phyloP scores from a whole-genome alignment of 2,329 filamentous ascomycete species.

The Beauveria pseudobassiana region DNA sequence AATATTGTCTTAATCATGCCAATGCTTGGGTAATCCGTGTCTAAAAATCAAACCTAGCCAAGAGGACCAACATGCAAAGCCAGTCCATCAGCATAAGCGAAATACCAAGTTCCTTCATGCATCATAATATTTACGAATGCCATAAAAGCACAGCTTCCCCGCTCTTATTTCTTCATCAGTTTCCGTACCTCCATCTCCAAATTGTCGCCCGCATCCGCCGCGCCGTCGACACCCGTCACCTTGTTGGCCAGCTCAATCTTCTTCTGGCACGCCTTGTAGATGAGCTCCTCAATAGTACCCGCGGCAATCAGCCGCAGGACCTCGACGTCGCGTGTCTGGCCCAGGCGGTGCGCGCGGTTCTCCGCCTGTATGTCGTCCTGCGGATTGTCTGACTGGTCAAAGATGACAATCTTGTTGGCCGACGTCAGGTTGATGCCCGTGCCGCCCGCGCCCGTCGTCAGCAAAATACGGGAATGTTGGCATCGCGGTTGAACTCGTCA shows the following conservation, averaged over 20 bases:
- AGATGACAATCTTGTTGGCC: constrained; percentile 96
- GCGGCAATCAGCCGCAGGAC: constrained; percentile 76
- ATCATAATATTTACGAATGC: not conserved
- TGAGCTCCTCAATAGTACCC: constrained; percentile 85
- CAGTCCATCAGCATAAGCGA: not conserved
- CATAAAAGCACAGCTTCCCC: not conserved
- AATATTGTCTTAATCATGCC: not conserved
- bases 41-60: not conserved
- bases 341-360: constrained; percentile 91
- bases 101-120: not conserved
- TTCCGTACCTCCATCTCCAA: constrained; percentile 37
- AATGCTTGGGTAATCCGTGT: not conserved
- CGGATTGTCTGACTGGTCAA: constrained; percentile 94
- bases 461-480: constrained; percentile 80
- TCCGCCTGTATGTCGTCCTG: constrained; percentile 98
- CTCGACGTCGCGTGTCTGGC: constrained; percentile 84
- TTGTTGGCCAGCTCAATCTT: constrained; percentile 79
- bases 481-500: constrained; percentile 73
- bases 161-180: constrained; percentile 31
- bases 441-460: constrained; percentile 91
- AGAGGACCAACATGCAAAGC: not conserved
- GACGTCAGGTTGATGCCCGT: constrained; percentile 93
- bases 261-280: constrained; percentile 82
- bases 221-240: constrained; percentile 35
- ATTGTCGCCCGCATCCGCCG: constrained; percentile 26